Evolutionary conservation across 177 flowering plant species (phyloP).

Genomic region (Tripterygium wilfordii): DNA sequence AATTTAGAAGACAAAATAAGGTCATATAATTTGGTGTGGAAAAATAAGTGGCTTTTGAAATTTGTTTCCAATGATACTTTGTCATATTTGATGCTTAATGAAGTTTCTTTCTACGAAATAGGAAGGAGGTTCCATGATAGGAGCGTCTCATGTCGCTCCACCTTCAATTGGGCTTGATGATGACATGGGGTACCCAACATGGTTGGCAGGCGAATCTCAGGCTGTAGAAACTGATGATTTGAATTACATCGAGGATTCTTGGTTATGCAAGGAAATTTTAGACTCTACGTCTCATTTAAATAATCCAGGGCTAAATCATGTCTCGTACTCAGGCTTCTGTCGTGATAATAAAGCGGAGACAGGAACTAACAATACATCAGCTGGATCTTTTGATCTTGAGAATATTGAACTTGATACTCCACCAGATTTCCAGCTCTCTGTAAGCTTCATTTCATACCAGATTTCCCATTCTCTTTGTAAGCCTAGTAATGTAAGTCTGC

Average conservation of each 20-base stretch:
- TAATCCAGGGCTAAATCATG: conserved; percentile 17
- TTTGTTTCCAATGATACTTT: neutral
- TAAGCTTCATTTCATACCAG: conserved; percentile 21
- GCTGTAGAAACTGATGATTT: conserved; percentile 29
- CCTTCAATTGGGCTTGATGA: conserved; percentile 18
- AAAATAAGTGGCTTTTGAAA: too few species aligned
- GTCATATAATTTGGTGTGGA: neutral
- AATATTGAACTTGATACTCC: conserved; percentile 49
- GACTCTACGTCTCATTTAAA: conserved; percentile 22
- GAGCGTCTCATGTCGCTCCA: conserved; percentile 13
- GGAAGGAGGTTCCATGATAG: conserved; percentile 21
- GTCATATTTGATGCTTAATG: neutral
- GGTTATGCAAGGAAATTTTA: conserved; percentile 52
- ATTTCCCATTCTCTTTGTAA: neutral
- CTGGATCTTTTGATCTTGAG: conserved; percentile 45
- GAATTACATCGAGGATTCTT: conserved; percentile 21
- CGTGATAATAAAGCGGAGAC: conserved; percentile 7
- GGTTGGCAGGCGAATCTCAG: conserved; percentile 70
- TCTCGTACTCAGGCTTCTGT: conserved; percentile 12
- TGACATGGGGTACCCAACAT: conserved; percentile 15
- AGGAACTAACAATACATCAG: conserved; percentile 13
- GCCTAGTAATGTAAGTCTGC: neutral
- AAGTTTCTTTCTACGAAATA: conserved; percentile 12
- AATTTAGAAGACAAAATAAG: too few species aligned
- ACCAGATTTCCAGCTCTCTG: conserved; percentile 50